Base-by-base conservation (phyloP, 1,139 yeast species). In the Candida buenavistaensis region DNA sequence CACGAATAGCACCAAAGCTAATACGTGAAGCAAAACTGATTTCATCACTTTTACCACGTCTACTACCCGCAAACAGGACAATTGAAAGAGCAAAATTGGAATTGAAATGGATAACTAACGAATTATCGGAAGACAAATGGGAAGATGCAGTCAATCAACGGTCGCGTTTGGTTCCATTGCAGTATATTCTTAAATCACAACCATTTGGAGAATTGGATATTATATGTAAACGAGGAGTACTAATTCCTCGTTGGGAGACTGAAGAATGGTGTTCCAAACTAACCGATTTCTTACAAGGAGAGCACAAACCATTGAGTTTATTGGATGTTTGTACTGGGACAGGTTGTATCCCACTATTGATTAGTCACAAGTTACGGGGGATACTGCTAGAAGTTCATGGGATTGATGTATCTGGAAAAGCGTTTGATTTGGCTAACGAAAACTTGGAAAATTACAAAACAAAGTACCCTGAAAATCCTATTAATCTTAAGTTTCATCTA, bases 241-340 rank as follows among this genome's bases (percentile, higher is more conserved):
- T 92, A 40, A 89, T 92, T 28, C 98, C 98, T 86, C 20, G 59
- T 66, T 0, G 41, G 45, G 0, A 23, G 51, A 6, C 29, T 78
- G 11, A 35, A 39, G 14, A n/a, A n/a, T n/a, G n/a, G n/a, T n/a
- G n/a, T n/a, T n/a, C n/a, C n/a, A n/a, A n/a, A n/a, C n/a, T n/a
- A n/a, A n/a, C n/a, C n/a, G n/a, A n/a, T n/a, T n/a, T n/a, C n/a
- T n/a, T n/a, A n/a, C 28, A 32, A 5, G 3, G 33, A 20, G 33
- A 36, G 27, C 14, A 23, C n/a, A 30, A 33, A 6, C 24, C 40
- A 9, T 33, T 65, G 9, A 49, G 43, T 2, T 54, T 83, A 1
- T 47, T 84, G 5, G 98, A 92, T 59, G 71, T 87, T 15, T 90
- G 97, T 49, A 80, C 96, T 0, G 98, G 98, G 0, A 68, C 94